phyloP scores from a whole-genome alignment of 257 asterid species.

The Plantago ovata region DNA sequence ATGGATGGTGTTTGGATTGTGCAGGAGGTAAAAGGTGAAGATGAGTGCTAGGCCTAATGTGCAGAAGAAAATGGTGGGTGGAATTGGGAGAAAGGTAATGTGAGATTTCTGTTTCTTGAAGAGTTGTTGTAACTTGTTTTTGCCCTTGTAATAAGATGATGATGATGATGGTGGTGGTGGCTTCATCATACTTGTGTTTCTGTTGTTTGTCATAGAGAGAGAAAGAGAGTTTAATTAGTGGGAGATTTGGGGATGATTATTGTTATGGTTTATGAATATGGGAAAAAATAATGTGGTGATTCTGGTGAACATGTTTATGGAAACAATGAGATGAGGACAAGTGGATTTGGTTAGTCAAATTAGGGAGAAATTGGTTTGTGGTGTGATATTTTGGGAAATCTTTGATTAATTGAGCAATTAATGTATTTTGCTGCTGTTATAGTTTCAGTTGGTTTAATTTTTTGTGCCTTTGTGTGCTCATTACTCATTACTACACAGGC shows the following conservation, averaged over 20 bases:
- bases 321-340: background rate
- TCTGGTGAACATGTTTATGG: conserved; percentile 12
- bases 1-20: conserved; percentile 15
- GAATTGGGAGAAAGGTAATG: conserved; percentile 1
- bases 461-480: too few relatives aligned
- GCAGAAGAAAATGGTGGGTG: conserved; percentile 24
- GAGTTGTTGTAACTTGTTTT: conserved; percentile 1
- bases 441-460: too few relatives aligned
- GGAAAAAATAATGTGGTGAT: background rate
- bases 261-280: background rate
- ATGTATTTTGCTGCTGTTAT: too few relatives aligned
- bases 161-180: conserved; percentile 7
- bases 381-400: too few relatives aligned
- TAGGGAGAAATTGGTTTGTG: too few relatives aligned
- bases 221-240: background rate
- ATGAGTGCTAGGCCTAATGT: conserved; percentile 16
- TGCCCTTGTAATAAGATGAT: conserved; percentile 8
- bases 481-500: too few relatives aligned
- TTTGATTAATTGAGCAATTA: too few relatives aligned
- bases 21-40: conserved; percentile 23
- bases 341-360: too few relatives aligned
- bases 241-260: background rate
- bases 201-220: background rate
- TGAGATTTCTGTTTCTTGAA: conserved; percentile 19
- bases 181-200: conserved; percentile 8